Evolutionary conservation across 2,329 filamentous ascomycete species (phyloP), one percentile per base, ranked within the genome.

Genomic region (Aureobasidium sp.): DNA sequence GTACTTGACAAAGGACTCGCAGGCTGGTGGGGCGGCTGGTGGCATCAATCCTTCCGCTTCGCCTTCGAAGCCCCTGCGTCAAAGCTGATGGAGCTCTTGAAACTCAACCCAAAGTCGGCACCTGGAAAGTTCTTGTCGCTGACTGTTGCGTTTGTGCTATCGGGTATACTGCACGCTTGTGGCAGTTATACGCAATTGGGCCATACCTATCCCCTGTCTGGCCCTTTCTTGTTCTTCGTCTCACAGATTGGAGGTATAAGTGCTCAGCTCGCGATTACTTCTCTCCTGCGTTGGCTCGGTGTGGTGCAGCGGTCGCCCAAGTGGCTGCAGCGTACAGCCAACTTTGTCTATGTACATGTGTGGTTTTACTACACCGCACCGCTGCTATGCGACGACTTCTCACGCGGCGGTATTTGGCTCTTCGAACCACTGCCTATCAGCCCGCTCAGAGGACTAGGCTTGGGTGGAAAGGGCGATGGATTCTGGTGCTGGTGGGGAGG

Each of bases 31-130:
- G 86, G 89, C 47, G 80, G 79, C 27, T 93, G 85, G 81, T 97
- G 93, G 93, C 93, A 97, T 73, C 92, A 97, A 74, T 86, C 87
- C 3, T 95, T 96, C 75, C 87, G 91, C 1, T 81, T 85, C 61
- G 85, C 83, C 2, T 91, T 93, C 69, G 75, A 82, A 42, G 81
- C 85, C 4, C 86, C 87, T 0, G 76, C 81, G 0, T 73, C 72
- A 2, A 82, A 77, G 67, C 67, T 87, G 0, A 66, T 75, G 29
- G 63, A 68, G 14, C 5, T 59, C 0, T 30, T 74, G 3, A 64
- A 68, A 0, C 63, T 76, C 61, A 64, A 75, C 5, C 67, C 65
- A 34, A 71, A 66, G 10, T 61, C 71, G 73, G 9, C 66, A 71
- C 63, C 59, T 64, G 78, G 75, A 0, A 77, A 74, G 62, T 16